These are phyloP conservation scores for Pestalotiopsis sp. DNA, from an alignment of 2,329 filamentous ascomycete genomes.

Conservation along the genomic window DNA sequence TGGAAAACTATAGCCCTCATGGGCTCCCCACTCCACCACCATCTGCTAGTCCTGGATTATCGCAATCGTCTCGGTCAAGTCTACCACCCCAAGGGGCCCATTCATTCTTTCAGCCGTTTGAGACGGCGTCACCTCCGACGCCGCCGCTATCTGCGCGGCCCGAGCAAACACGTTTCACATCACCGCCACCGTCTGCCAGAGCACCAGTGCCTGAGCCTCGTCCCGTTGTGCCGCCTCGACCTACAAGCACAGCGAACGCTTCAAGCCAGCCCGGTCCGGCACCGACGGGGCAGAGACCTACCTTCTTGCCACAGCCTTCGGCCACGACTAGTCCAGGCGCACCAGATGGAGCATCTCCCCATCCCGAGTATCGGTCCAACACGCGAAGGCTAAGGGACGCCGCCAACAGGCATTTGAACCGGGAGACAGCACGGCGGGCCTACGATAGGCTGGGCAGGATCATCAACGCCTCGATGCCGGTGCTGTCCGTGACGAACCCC, in stretches of 20 bases:
- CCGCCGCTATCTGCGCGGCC: background rate
- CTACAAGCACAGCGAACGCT: background rate
- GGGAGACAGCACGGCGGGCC: constrained; percentile 14
- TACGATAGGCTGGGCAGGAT: constrained; percentile 11
- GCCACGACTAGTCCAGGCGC: background rate
- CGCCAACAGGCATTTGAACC: constrained; percentile 7
- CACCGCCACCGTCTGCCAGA: background rate
- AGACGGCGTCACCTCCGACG: background rate
- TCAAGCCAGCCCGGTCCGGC: background rate
- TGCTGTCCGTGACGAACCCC: constrained; percentile 5
- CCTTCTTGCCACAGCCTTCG: background rate
- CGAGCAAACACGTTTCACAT: background rate
- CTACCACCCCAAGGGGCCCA: too few relatives aligned
- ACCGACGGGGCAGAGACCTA: background rate
- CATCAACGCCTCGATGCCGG: constrained; percentile 14
- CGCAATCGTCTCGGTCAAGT: background rate
- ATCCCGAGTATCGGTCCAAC: background rate
- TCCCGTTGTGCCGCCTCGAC: background rate
- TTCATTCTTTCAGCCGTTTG: background rate
- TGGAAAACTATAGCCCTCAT: background rate
- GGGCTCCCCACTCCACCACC: constrained; percentile 5
- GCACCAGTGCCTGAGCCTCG: background rate
- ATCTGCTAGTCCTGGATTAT: background rate
- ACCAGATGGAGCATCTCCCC: background rate
- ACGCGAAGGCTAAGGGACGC: background rate